These are phyloP conservation scores for Sanghuangporus weigelae DNA, from an alignment of 1,284 basidiomycete species.

Conservation along the genomic window DNA sequence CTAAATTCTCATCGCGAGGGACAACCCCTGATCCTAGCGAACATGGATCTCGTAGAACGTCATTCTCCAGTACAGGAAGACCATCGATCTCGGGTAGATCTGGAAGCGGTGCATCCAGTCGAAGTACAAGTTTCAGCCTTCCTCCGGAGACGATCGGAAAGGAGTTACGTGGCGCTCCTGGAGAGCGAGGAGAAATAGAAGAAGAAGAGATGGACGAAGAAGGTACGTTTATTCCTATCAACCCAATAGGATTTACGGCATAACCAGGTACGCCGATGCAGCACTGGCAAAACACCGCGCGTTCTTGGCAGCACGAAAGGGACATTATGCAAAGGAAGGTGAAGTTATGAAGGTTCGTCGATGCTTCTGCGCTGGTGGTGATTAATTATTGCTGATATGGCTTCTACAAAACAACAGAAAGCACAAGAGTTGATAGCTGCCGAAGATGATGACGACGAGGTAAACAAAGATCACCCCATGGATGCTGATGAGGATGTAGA, in stretches of 20 bases:
- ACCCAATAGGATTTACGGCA: not conserved
- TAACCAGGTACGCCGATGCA: conserved; percentile 25
- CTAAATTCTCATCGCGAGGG: conserved; percentile 12
- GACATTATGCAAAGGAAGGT: conserved; percentile 89
- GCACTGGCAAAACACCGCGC: conserved; percentile 78
- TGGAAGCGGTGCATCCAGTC: conserved; percentile 60
- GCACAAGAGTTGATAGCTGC: conserved; percentile 60
- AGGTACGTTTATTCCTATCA: conserved; percentile 40
- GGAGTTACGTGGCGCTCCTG: conserved; percentile 42
- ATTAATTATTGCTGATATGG: conserved; percentile 4
- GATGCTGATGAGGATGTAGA: conserved; percentile 25
- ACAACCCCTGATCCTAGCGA: conserved; percentile 37
- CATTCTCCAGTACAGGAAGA: conserved; percentile 61
- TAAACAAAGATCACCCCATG: conserved; percentile 26
- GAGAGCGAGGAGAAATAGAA: conserved; percentile 58
- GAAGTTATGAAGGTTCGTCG: conserved; percentile 80
- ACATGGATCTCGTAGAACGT: conserved; percentile 74
- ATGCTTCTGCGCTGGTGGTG: not conserved
- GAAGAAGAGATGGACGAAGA: conserved; percentile 86
- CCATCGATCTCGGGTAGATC: conserved; percentile 46
- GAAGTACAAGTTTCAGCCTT: conserved; percentile 80
- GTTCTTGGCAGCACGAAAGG: conserved; percentile 76
- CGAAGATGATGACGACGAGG: conserved; percentile 55
- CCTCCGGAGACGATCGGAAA: conserved; percentile 57
- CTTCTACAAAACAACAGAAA: conserved; percentile 36